Percentiles rank a stretch among this genome's conserved stretches.
These are phyloP conservation scores for Fusarium transvaalense DNA, from an alignment of 2,329 filamentous ascomycete species.

Conservation along the genomic window DNA sequence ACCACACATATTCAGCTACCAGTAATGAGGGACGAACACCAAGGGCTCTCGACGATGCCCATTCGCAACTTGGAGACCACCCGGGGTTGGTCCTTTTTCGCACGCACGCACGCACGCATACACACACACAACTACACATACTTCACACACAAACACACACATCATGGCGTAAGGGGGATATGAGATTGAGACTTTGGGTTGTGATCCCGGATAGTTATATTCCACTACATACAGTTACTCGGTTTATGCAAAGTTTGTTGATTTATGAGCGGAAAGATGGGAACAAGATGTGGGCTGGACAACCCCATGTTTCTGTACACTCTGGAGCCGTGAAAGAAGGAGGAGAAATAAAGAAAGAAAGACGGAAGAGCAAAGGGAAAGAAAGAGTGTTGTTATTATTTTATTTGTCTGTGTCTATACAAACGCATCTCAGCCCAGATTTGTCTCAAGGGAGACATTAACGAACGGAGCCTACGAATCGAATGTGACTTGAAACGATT, in stretches of 20 bases:
- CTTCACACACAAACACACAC: conserved; percentile 31
- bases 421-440: conserved; percentile 45
- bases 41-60: conserved; percentile 42
- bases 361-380: background rate
- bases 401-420: conserved; percentile 46
- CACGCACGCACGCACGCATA: conserved; percentile 20
- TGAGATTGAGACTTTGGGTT: conserved; percentile 45
- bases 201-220: conserved; percentile 44
- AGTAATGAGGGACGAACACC: conserved; percentile 48
- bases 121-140: conserved; percentile 29
- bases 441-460: conserved; percentile 45
- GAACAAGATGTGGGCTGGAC: conserved; percentile 38
- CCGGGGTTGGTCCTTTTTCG: conserved; percentile 34
- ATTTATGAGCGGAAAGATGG: conserved; percentile 30
- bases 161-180: conserved; percentile 46
- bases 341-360: conserved; percentile 4
- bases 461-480: conserved; percentile 41
- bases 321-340: conserved; percentile 29
- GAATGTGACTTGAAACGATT: conserved; percentile 23
- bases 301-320: conserved; percentile 30
- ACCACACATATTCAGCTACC: conserved; percentile 42
- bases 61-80: conserved; percentile 38
- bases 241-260: conserved; percentile 43
- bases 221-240: conserved; percentile 46
- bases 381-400: conserved; percentile 30